These are phyloP conservation scores for Hypoxylon rickii DNA, from an alignment of 495 filamentous ascomycete genomes.

Conservation along the genomic window DNA sequence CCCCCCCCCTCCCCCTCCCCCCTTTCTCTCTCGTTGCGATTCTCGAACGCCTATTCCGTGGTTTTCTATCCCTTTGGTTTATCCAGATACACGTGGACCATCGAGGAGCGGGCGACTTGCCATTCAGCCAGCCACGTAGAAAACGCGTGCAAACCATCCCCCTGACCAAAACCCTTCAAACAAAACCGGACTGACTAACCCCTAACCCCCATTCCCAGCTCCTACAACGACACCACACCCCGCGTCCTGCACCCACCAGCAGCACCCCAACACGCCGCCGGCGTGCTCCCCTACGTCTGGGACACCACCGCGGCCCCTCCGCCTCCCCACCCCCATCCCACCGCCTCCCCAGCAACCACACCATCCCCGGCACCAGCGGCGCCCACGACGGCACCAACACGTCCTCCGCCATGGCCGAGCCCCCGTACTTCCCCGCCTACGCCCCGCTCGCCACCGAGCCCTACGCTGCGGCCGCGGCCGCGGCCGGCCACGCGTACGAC, in stretches of 20 bases:
- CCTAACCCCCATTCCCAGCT: neutral
- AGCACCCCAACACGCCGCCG: neutral
- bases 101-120: too few species aligned
- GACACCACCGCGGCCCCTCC: neutral
- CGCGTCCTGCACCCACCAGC: neutral
- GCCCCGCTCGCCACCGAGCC: neutral
- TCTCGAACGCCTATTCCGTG: neutral
- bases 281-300: constrained; percentile 4
- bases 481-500: neutral
- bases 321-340: neutral
- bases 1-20: neutral
- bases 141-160: too few species aligned
- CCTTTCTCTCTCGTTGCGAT: neutral
- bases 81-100: too few species aligned
- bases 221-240: neutral
- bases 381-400: neutral
- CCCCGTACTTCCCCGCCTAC: constrained; percentile 9
- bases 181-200: too few species aligned
- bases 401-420: neutral
- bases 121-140: too few species aligned
- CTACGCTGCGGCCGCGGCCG: neutral
- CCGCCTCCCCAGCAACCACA: neutral
- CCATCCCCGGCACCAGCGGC: neutral
- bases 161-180: too few species aligned
- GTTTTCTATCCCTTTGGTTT: too few species aligned